Evolutionary conservation across 176 grass and related monocot genomes (phyloP), one percentile per base, ranked within the genome.

Genomic region (Triticum aestivum): DNA sequence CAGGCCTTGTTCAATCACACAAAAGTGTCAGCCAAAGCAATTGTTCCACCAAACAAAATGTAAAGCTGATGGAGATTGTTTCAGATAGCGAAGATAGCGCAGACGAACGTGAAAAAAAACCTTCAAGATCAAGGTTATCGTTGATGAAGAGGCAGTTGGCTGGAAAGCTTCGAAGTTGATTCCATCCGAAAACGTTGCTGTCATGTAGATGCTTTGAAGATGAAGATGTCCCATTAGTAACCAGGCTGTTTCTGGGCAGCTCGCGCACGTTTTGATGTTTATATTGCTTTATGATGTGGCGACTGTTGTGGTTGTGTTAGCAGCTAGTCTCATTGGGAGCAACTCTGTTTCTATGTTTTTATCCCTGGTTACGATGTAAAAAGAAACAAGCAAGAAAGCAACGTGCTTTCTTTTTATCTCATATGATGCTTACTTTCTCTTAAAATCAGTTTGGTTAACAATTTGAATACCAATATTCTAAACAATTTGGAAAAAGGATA

Each of bases 41-140:
- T 64, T 64, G 7, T 78, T 69, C 82, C 14, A n/a, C 38, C 61
- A 65, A 85, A 64, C 62, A 72, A 77, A 77, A 70, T 35, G 3
- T 6, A 39, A 65, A 56, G 81, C 32, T 37, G 52, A 3, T 80
- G 34, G 72, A 94, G 59, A 92, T 88, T 30, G 88, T 98, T 89
- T 92, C 88, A 75, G 96, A 95, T 52, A 95, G 96, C n/a, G 96
- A 98, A 85, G 95, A 92, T 39, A 98, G 93, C 5, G 89, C 82
- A 27, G 91, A 95, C 0, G 93, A 98, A 82, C 8, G 54, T 14
- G 79, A 85, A 61, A 90, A 85, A 61, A 87, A 12, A 63, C 91
- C 87, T 85, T 81, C 84, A 69, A 93, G 79, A 86, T 93, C 91
- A 86, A 96, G 91, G 87, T 47, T 88, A 10, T 88, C 84, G 35